Base-by-base conservation (phyloP, 805 yeast species). In the Yarrowia keelungensis region DNA sequence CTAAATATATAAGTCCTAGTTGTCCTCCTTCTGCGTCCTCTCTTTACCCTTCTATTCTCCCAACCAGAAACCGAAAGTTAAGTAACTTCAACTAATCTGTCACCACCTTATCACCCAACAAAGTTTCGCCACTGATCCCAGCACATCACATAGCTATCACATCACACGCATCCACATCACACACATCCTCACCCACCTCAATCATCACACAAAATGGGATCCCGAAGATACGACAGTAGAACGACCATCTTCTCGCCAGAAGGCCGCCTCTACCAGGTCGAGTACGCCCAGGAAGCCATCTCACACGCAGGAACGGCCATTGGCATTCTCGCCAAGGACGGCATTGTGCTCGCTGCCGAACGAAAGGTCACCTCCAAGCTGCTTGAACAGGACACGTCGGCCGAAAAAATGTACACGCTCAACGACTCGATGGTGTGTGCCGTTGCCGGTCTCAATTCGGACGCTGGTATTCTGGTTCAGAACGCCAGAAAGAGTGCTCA, bases 191-290 rank as follows among this genome's bases (percentile, higher is more conserved):
- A 26, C n/a, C 58, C 8, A 22, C 12, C 15, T 36, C 36, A 50
- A n/a, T n/a, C n/a, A 35, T 19, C 51, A n/a, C 42, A 43, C 69
- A 72, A 45, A 66, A 85, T 85, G 88, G 87, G 88, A 16, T 91
- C 97, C 74, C 90, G 98, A 89, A 89, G 99, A 86, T 95, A 95
- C 92, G 99, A 95, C 81, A 90, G 97, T 71, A 87, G 99, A 85
- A 95, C 99, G 65, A 95, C 99, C 5, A 96, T 95, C 76, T 95
- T 95, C 81, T 94, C 98, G 47, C 99, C 99, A 10, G 99, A 95
- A 79, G 99, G 99, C 47, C 87, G 99, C 80, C 84, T 95, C 69
- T 95, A 95, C 81, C 99, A 95, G 61, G 68, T 65, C 22, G 99
- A 95, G 80, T 95, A 95, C 75, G 99, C 98, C 3, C 86, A 92